These are phyloP conservation scores for Oryza glumipatula DNA, from an alignment of 176 grass and related monocot genomes.

Conservation along the genomic window DNA sequence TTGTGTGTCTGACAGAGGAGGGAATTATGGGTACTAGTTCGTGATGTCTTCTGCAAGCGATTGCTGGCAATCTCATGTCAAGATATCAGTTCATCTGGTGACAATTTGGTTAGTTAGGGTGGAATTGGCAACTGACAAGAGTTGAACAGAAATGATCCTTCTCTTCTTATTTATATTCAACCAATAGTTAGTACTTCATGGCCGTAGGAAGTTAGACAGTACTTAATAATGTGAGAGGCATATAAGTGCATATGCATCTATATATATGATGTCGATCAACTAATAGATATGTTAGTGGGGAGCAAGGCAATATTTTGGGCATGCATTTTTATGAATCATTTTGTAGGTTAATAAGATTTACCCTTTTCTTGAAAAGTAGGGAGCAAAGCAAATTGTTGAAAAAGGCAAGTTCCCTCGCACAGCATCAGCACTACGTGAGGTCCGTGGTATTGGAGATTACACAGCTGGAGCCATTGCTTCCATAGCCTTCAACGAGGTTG, in stretches of 20 bases:
- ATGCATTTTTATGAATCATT: background rate
- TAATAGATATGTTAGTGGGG: background rate
- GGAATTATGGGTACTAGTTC: background rate
- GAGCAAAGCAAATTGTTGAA: slow-evolving; percentile 74
- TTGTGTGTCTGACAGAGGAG: background rate
- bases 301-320: background rate
- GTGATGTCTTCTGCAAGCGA: background rate
- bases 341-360: background rate
- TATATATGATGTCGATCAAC: background rate
- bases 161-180: too few species aligned
- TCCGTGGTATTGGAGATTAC: slow-evolving; percentile 89
- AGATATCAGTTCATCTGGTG: background rate
- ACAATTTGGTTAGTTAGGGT: background rate
- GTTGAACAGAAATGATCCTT: background rate
- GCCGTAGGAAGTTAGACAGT: too few species aligned
- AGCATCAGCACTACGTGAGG: slow-evolving; percentile 57
- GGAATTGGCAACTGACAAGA: background rate
- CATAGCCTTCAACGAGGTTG: slow-evolving; percentile 90
- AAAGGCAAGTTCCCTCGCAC: slow-evolving; percentile 68
- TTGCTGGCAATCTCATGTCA: background rate
- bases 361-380: slow-evolving; percentile 50
- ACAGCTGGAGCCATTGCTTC: slow-evolving; percentile 94
- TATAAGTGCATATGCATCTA: background rate
- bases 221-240: too few species aligned
- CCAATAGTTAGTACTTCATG: too few species aligned